phyloP scores from a whole-genome alignment of 2,329 filamentous ascomycete genomes.

The Phialocephala subalpina region DNA sequence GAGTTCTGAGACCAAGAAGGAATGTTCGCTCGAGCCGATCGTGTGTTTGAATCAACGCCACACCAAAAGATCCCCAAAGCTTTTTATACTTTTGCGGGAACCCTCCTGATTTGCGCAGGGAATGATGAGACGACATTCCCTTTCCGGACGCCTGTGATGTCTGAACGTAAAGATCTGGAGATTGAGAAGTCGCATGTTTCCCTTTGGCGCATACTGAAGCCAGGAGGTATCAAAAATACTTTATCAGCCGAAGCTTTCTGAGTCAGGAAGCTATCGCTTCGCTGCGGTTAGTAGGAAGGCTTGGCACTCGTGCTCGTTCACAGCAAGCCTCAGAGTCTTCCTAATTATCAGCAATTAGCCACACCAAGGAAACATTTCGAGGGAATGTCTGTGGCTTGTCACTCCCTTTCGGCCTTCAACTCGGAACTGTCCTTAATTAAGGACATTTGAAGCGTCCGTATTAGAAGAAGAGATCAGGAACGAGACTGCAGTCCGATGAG shows the following conservation, averaged over 20 bases:
- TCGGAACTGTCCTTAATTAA: neutral
- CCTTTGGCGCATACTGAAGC: neutral
- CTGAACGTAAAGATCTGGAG: slow-evolving; percentile 6
- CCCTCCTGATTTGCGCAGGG: slow-evolving; percentile 13
- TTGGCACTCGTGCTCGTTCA: neutral
- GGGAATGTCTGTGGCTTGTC: slow-evolving; percentile 4
- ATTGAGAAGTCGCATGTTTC: neutral
- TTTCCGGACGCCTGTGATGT: neutral
- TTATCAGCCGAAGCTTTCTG: slow-evolving; percentile 10
- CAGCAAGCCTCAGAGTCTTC: neutral
- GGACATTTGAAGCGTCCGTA: neutral
- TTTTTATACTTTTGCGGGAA: slow-evolving; percentile 3
- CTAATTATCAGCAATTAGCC: slow-evolving; percentile 8
- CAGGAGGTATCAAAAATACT: slow-evolving; percentile 7
- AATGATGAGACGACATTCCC: slow-evolving; percentile 7
- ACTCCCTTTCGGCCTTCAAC: neutral
- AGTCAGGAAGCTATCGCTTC: slow-evolving; percentile 1
- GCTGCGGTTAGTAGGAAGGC: slow-evolving; percentile 3
- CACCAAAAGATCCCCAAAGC: neutral
- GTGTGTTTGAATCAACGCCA: slow-evolving; percentile 9
- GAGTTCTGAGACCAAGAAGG: neutral
- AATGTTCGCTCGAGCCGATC: neutral
- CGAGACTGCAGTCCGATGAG: neutral
- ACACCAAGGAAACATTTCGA: slow-evolving; percentile 3
- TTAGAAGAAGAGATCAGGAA: neutral